These are phyloP conservation scores for Zymoseptoria pseudotritici DNA, from an alignment of 2,329 filamentous ascomycete genomes.

Conservation along the genomic window DNA sequence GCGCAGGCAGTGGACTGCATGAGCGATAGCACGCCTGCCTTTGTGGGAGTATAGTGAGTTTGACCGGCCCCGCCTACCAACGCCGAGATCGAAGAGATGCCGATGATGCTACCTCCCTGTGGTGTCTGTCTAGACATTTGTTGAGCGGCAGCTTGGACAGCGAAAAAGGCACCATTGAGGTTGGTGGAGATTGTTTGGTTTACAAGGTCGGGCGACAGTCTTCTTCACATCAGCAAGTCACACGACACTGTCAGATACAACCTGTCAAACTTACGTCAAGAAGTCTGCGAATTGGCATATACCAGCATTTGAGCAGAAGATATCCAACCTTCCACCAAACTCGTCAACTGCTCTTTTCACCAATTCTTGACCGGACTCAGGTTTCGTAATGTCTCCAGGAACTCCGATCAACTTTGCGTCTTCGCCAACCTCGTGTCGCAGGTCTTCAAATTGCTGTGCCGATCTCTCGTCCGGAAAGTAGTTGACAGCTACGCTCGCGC, in stretches of 20 bases:
- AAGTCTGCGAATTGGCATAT: constrained; percentile 86
- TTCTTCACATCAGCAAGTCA: constrained; percentile 22
- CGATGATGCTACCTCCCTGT: constrained; percentile 72
- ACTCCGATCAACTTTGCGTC: constrained; percentile 53
- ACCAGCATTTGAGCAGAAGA: constrained; percentile 84
- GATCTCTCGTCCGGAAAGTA: constrained; percentile 57
- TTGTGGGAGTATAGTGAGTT: constrained; percentile 82
- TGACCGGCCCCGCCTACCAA: constrained; percentile 72
- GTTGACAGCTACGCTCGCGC: constrained; percentile 72
- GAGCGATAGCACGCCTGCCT: constrained; percentile 70
- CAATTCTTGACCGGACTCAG: constrained; percentile 61
- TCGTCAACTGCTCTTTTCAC: constrained; percentile 57
- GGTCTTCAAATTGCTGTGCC: constrained; percentile 39
- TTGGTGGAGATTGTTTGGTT: constrained; percentile 68
- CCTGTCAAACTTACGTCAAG: constrained; percentile 47
- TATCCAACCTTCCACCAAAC: constrained; percentile 46
- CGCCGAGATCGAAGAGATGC: constrained; percentile 64
- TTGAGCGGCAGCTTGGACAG: constrained; percentile 73
- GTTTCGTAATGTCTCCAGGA: constrained; percentile 68
- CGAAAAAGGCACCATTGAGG: constrained; percentile 80
- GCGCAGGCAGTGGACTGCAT: constrained; percentile 81
- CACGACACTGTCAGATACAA: not conserved
- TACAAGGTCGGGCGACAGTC: constrained; percentile 63
- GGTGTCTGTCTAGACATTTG: constrained; percentile 63
- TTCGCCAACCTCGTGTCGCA: constrained; percentile 36